Base-by-base conservation (phyloP, 2,329 filamentous ascomycete genomes). In the Clarireedia paspali region DNA sequence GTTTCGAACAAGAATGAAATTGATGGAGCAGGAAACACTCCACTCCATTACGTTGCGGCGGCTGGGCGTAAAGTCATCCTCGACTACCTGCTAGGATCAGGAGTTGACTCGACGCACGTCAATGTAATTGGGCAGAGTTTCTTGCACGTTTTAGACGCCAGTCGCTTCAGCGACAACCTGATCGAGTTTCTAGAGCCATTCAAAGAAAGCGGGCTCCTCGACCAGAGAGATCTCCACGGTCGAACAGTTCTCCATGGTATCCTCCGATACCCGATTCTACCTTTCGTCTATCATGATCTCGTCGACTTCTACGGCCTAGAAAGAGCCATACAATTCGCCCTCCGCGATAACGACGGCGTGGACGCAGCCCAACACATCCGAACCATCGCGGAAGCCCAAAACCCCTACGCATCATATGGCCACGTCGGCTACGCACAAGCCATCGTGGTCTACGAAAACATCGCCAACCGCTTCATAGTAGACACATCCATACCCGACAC, bases 291-390 rank as follows among this genome's bases (percentile, higher is more conserved):
- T 10, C 55, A 47, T 6, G 50, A 53, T 6, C 34, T 54, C 3
- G 42, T 53, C 17, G 50, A 48, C 7, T 47, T 57, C 12, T 53
- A 47, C 36, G 50, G 49, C 14, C 30, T 44, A 42, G 45, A 15
- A 20, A 27, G 40, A 34, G 36, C 44, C 17, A 46, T 47, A 30
- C 34, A 53, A 46, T 42, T 57, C 6, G 51, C 55, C 20, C 45
- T 54, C 36, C 23, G 45, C 20, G 55, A 57, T 2, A 57, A 54
- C 30, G 42, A 54, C 44, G 50, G 50, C 42, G 24, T 44, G 2
- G 47, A 44, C n/a, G 50, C 55, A 23, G 55, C 50, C 42, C 42
- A 53, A n/a, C 50, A 54, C 48, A 52, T 57, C 20, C 30, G 50
- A 27, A 47, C 47, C 4, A 15, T 48, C 17, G 34, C 42, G 14